phyloP scores from a whole-genome alignment of 2,329 filamentous ascomycete species.

The Dothideomycetidae sp. region DNA sequence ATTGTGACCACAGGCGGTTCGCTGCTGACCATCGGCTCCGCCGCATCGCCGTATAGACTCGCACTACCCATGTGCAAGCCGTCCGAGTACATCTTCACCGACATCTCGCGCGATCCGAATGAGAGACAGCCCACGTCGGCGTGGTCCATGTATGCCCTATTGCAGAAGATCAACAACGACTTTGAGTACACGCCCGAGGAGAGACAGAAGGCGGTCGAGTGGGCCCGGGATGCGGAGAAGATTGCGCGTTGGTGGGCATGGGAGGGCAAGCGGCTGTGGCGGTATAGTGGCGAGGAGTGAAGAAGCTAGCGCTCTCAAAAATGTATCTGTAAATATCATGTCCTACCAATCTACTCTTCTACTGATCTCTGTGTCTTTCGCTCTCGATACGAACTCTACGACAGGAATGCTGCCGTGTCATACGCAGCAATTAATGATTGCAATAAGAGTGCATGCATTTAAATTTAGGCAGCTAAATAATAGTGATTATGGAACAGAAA shows the following conservation, averaged over 20 bases:
- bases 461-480: too few species aligned
- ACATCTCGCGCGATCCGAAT: conserved; percentile 2
- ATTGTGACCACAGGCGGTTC: conserved; percentile 11
- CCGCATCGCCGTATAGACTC: conserved; percentile 5
- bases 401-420: too few species aligned
- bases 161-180: not conserved
- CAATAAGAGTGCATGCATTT: too few species aligned
- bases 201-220: not conserved
- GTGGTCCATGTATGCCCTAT: not conserved
- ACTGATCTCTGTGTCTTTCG: too few species aligned
- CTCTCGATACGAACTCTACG: too few species aligned
- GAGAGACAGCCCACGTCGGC: conserved; percentile 2
- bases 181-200: not conserved
- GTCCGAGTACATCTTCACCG: conserved; percentile 8
- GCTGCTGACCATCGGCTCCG: conserved; percentile 7
- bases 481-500: too few species aligned
- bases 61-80: conserved; percentile 5
- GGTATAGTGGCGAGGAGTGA: not conserved
- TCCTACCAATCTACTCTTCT: too few species aligned
- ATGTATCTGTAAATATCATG: too few species aligned
- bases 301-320: too few species aligned
- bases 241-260: not conserved
- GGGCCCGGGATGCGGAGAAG: not conserved
- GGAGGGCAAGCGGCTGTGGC: not conserved
- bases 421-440: too few species aligned